Percentiles rank a stretch among this genome's conserved stretches.
Conservation (phyloP, 2,329 filamentous ascomycete genomes). For the Curvularia hawaiiensis region DNA sequence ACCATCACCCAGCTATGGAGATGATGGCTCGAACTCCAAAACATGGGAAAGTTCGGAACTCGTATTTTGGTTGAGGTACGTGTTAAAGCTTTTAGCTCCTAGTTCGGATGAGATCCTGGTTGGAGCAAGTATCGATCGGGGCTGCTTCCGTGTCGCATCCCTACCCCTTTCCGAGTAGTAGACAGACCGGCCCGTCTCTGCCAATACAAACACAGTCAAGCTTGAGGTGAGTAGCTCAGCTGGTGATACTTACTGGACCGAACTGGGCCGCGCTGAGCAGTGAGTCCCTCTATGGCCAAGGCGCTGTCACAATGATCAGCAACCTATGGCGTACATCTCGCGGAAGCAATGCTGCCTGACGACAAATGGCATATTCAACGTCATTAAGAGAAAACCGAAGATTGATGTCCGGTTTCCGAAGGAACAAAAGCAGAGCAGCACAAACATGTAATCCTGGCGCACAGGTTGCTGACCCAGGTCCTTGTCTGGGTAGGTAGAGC, state of each 20-base stretch:
- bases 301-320: neutral
- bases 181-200: neutral
- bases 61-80: neutral
- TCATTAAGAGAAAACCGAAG: neutral
- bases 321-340: neutral
- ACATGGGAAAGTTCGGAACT: neutral
- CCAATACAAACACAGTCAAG: neutral
- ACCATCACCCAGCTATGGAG: neutral
- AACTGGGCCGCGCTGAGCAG: neutral
- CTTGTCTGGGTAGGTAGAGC: neutral
- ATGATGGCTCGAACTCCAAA: neutral
- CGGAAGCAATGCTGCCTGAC: neutral
- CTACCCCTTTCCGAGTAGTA: neutral
- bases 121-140: neutral
- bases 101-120: neutral
- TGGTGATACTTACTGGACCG: neutral
- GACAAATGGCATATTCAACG: neutral
- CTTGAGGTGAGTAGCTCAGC: neutral
- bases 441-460: neutral
- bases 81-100: neutral
- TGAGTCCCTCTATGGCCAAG: neutral
- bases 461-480: neutral
- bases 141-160: neutral
- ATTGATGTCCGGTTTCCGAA: no score
- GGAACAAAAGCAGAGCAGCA: neutral